A percentile compares a stretch with the other conserved stretches of the same genome.
Evolutionary conservation across 1,139 yeast species (phyloP).

Genomic region (Scheffersomyces quercinus): DNA sequence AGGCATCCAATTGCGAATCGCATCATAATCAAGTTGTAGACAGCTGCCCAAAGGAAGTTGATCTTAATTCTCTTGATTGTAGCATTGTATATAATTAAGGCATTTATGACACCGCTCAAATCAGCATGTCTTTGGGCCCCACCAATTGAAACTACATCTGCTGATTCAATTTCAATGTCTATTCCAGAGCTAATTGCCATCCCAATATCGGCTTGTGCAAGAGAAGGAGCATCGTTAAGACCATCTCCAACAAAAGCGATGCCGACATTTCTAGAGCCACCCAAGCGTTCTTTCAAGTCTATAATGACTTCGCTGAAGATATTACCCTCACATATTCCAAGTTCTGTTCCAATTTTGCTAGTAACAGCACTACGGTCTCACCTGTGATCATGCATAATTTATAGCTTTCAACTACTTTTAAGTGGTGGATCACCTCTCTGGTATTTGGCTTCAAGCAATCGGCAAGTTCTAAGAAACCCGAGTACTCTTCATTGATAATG

Average conservation of each 20-base stretch:
- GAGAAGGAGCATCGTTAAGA: conserved; percentile 93
- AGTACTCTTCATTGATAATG: conserved; percentile 52
- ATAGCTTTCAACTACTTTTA: conserved; percentile 52
- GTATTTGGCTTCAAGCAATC: conserved; percentile 77
- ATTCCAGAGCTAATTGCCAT: conserved; percentile 92
- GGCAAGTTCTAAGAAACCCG: conserved; percentile 65
- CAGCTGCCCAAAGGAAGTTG: conserved; percentile 82
- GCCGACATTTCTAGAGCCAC: conserved; percentile 28
- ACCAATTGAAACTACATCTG: conserved; percentile 76
- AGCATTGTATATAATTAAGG: conserved; percentile 67
- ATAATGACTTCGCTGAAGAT: conserved; percentile 74
- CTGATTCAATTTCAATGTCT: conserved; percentile 94
- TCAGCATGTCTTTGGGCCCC: conserved; percentile 34
- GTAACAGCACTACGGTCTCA: conserved; percentile 76
- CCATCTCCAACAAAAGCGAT: conserved; percentile 97
- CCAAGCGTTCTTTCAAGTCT: conserved; percentile 51
- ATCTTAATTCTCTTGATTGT: conserved; percentile 76
- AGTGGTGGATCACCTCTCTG: conserved; percentile 53
- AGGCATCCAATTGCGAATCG: conserved; percentile 97
- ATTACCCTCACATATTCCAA: conserved; percentile 65
- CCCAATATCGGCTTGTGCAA: conserved; percentile 85
- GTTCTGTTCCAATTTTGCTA: conserved; percentile 57
- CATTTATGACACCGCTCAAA: conserved; percentile 66
- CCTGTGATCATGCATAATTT: conserved; percentile 86
- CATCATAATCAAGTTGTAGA: conserved; percentile 84